Evolutionary conservation across 2,329 filamentous ascomycete genomes (phyloP), one percentile per base, ranked within the genome.

Genomic region (Thielaviopsis euricoi): DNA sequence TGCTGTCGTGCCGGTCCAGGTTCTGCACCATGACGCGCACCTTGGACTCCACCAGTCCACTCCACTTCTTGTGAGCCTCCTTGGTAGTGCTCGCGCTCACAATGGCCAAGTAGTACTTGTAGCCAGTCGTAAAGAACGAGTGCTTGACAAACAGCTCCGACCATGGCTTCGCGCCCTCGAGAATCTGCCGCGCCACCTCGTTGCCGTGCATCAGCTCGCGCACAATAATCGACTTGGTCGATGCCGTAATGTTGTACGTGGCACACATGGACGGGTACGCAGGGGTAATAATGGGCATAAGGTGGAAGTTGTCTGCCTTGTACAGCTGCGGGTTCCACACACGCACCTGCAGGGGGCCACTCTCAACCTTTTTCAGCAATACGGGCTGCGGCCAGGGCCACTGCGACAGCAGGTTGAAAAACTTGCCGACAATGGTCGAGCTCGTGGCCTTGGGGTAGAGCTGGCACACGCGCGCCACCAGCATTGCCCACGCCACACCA

Each of bases 281-380:
- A 1, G 93, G 93, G 1, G 93, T 98, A 66, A 98, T 97, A 70
- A 98, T 88, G 26, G 93, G 93, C 93, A 98, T 98, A 56, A 96
- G 75, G 70, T 97, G 91, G 63, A 82, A 87, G 50, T 81, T 80
- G 69, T 97, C 93, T 57, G 81, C 80, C 61, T 82, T 82, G 69
- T 95, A 94, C 29, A 89, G 86, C 76, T 85, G 86, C 37, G 93
- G 93, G 66, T 98, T 97, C 91, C 93, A 98, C 59, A 95, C 86
- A 65, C 87, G 83, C 57, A 93, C 86, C 57, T 87, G 83, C 48
- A 95, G 73, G 21, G 86, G 83, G 0, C 86, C 87, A 63, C 85
- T 85, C 67, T 95, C 90, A 62, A 95, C 89, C 37, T 81, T 77
- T 70, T 96, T 96, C 59, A 98, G 76, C 63, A 95, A 76, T 4